A percentile compares a stretch with the other conserved stretches of the same genome.
Conservation (phyloP, 345 rosid genomes). For the Ceriops tagal region DNA sequence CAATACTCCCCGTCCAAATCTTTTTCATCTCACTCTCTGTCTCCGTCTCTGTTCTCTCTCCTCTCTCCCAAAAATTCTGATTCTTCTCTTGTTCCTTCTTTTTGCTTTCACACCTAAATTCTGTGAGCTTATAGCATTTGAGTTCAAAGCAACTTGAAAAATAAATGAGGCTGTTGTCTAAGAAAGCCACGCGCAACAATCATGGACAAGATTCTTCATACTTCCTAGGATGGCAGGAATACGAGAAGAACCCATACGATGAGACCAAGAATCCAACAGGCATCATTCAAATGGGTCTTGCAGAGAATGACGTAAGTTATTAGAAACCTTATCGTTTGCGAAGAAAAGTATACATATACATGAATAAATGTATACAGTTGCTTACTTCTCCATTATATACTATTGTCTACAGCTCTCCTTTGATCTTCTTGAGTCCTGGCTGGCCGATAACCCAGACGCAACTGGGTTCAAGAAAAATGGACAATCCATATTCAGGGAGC, state of each 20-base stretch:
- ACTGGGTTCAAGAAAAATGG: slow-evolving; percentile 57
- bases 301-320: slow-evolving; percentile 66
- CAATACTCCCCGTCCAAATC: background rate
- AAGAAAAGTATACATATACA: too few relatives aligned
- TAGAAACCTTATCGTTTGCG: background rate
- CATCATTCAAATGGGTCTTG: slow-evolving; percentile 82
- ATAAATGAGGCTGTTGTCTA: slow-evolving; percentile 55
- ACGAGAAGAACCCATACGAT: slow-evolving; percentile 74
- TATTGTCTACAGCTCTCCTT: slow-evolving; percentile 54
- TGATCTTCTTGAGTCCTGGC: slow-evolving; percentile 70
- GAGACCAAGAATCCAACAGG: slow-evolving; percentile 60
- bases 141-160: background rate
- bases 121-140: background rate
- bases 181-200: slow-evolving; percentile 59
- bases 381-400: background rate
- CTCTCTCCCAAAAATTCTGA: background rate
- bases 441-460: slow-evolving; percentile 60
- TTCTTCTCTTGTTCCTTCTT: background rate
- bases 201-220: slow-evolving; percentile 85
- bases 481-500: slow-evolving; percentile 63
- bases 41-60: slow-evolving; percentile 5
- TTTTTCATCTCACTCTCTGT: background rate
- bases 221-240: slow-evolving; percentile 78
- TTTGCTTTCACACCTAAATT: too few relatives aligned
- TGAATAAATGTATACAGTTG: background rate